These are phyloP conservation scores for Nepenthes mirabilis DNA, from an alignment of 148 eudicot species.

Conservation along the genomic window DNA sequence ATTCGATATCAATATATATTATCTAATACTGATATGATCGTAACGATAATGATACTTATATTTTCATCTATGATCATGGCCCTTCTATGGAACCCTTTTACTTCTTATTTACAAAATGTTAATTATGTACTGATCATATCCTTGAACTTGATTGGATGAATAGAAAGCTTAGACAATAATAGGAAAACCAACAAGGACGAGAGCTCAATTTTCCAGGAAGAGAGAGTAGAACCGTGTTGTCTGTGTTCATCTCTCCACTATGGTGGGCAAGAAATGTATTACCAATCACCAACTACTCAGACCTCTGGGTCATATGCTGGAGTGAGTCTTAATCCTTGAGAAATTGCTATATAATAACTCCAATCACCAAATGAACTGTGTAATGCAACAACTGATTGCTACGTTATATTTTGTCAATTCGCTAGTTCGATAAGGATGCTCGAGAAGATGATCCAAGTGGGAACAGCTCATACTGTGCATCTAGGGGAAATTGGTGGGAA, in stretches of 20 bases:
- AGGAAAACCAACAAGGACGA: constrained; percentile 15
- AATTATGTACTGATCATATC: no score
- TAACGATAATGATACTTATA: no score
- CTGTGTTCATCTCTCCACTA: constrained; percentile 82
- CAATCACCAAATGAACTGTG: neutral
- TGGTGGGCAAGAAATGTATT: constrained; percentile 76
- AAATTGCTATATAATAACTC: no score
- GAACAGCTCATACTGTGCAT: constrained; percentile 18
- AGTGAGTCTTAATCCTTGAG: constrained; percentile 23
- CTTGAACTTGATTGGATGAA: no score
- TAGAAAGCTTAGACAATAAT: constrained; percentile 18
- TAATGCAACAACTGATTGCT: neutral
- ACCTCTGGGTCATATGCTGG: constrained; percentile 21
- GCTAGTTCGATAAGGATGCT: constrained; percentile 44
- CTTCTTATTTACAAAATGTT: no score
- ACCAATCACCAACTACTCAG: constrained; percentile 20
- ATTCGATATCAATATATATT: no score
- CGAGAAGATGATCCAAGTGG: constrained; percentile 67
- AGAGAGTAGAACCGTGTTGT: constrained; percentile 46
- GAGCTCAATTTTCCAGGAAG: constrained; percentile 29
- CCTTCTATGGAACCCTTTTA: no score
- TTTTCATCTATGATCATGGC: no score
- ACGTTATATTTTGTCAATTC: neutral
- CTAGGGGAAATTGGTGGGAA: constrained; percentile 96
- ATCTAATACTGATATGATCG: no score